phyloP scores from a whole-genome alignment of 805 yeast species.

The Tetrapisispora arboricola region DNA sequence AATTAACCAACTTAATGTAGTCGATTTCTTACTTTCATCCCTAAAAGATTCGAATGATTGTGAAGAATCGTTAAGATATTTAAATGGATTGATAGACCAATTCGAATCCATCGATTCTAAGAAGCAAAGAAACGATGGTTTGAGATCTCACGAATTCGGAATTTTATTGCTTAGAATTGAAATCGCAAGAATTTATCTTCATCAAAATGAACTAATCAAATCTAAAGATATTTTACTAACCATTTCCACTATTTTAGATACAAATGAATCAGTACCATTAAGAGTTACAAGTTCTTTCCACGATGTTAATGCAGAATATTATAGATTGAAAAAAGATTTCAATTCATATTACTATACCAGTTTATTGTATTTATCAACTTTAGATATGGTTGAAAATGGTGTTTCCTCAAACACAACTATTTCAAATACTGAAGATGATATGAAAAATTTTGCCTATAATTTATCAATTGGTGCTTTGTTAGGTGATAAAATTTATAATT shows the following conservation, averaged over 20 bases:
- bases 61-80: constrained; percentile 42
- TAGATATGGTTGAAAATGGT: constrained; percentile 1
- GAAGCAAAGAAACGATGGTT: constrained; percentile 28
- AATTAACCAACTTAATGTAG: constrained; percentile 69
- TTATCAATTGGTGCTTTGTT: constrained; percentile 76
- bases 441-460: constrained; percentile 54
- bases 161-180: constrained; percentile 53
- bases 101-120: constrained; percentile 33
- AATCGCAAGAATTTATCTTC: constrained; percentile 60
- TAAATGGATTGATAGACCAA: constrained; percentile 36
- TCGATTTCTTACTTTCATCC: constrained; percentile 57
- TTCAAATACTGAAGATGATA: constrained; percentile 19
- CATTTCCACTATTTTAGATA: constrained; percentile 48
- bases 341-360: constrained; percentile 74
- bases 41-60: constrained; percentile 34
- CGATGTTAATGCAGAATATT: constrained; percentile 65
- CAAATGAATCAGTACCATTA: constrained; percentile 43
- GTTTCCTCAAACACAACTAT: constrained; percentile 1
- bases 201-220: constrained; percentile 42
- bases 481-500: constrained; percentile 88
- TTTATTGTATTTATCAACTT: constrained; percentile 69
- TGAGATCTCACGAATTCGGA: constrained; percentile 42
- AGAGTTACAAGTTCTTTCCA: constrained; percentile 76
- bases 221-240: constrained; percentile 61
- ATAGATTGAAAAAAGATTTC: constrained; percentile 67